These are phyloP conservation scores for Sesbania bispinosa DNA, from an alignment of 306 rosid genomes.

Conservation along the genomic window DNA sequence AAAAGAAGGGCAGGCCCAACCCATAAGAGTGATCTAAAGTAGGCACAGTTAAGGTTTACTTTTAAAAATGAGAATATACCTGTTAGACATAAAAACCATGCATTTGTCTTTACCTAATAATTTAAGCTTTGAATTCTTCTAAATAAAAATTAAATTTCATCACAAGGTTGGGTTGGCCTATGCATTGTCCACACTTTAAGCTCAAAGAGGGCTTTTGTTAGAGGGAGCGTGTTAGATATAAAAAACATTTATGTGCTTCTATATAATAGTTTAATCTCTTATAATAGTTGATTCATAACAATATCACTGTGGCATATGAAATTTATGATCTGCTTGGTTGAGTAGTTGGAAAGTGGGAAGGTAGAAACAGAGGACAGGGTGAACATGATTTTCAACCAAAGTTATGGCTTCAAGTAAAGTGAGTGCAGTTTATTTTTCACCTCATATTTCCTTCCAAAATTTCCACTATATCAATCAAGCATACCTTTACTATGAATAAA, in stretches of 20 bases:
- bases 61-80: conserved; percentile 34
- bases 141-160: no score
- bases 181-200: no score
- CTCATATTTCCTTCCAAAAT: conserved; percentile 10
- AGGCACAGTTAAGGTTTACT: conserved; percentile 63
- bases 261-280: no score
- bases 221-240: no score
- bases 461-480: conserved; percentile 17
- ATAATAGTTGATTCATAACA: no score
- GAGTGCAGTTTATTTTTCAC: conserved; percentile 13
- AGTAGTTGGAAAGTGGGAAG: conserved; percentile 25
- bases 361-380: conserved; percentile 6
- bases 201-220: no score
- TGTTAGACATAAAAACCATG: no score
- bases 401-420: conserved; percentile 2
- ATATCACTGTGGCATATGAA: conserved; percentile 11
- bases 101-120: no score
- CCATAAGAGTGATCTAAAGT: conserved; percentile 94
- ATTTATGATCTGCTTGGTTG: neutral
- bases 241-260: no score
- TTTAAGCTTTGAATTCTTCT: no score
- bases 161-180: no score
- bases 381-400: neutral
- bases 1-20: conserved; percentile 96
- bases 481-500: neutral